These are phyloP conservation scores for Aureobasidium sp. DNA, from an alignment of 2,329 filamentous ascomycete species.

Conservation along the genomic window DNA sequence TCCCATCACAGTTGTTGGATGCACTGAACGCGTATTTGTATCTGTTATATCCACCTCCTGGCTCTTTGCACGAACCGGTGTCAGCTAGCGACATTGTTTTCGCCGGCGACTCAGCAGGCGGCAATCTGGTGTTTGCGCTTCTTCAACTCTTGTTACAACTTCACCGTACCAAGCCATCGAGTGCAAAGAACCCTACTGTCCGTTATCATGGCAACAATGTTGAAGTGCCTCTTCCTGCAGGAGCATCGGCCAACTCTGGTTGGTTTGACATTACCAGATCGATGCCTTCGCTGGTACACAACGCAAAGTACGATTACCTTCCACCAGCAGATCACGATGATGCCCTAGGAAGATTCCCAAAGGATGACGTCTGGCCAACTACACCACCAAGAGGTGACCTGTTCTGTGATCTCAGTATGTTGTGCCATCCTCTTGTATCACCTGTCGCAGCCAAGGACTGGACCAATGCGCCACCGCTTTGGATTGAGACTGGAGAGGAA, in stretches of 20 bases:
- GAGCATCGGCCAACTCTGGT: slow-evolving; percentile 55
- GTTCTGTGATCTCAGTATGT: slow-evolving; percentile 38
- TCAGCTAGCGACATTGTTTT: slow-evolving; percentile 61
- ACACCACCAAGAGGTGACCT: slow-evolving; percentile 41
- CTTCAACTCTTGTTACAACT: slow-evolving; percentile 64
- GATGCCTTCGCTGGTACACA: slow-evolving; percentile 48
- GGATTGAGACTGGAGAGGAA: slow-evolving; percentile 64
- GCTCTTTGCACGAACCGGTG: slow-evolving; percentile 60
- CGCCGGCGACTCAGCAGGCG: slow-evolving; percentile 69
- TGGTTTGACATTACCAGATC: slow-evolving; percentile 67
- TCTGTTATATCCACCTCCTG: slow-evolving; percentile 63
- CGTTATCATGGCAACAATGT: slow-evolving; percentile 55
- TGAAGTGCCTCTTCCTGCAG: slow-evolving; percentile 59
- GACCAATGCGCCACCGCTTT: slow-evolving; percentile 58
- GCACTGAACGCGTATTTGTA: slow-evolving; percentile 65
- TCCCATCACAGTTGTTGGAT: slow-evolving; percentile 68
- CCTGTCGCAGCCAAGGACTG: slow-evolving; percentile 54
- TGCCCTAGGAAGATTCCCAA: slow-evolving; percentile 31
- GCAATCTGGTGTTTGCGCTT: slow-evolving; percentile 60
- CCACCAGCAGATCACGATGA: slow-evolving; percentile 35
- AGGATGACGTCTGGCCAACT: slow-evolving; percentile 45
- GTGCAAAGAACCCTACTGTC: slow-evolving; percentile 42
- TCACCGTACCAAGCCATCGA: slow-evolving; percentile 33
- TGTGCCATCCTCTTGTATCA: slow-evolving; percentile 61
- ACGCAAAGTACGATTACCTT: slow-evolving; percentile 58